Evolutionary conservation across 257 asterid genomes (phyloP).

Genomic region (Leonotis leonurus): DNA sequence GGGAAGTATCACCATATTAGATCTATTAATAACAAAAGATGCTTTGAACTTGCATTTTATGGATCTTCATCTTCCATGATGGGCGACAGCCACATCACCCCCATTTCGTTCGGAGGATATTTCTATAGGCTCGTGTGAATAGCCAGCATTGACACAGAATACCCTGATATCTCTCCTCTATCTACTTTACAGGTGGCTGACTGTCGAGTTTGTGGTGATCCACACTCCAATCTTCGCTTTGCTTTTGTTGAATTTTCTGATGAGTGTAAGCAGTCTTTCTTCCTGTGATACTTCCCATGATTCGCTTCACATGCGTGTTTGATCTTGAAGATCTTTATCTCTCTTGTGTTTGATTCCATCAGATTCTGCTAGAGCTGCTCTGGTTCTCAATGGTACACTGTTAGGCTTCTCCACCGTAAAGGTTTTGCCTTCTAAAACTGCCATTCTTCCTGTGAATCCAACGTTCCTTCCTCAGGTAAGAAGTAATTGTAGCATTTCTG

Average conservation of each 20-base stretch:
- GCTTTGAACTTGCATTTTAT: no score
- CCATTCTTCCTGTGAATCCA: slow-evolving; percentile 95
- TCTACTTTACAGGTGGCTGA: slow-evolving; percentile 63
- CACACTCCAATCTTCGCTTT: slow-evolving; percentile 94
- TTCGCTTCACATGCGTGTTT: neutral
- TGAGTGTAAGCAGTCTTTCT: slow-evolving; percentile 51
- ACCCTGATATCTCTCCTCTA: neutral
- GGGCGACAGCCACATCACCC: no score
- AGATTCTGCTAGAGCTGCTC: slow-evolving; percentile 82
- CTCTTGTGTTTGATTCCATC: slow-evolving; percentile 21
- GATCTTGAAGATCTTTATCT: slow-evolving; percentile 4
- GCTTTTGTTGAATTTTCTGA: slow-evolving; percentile 92
- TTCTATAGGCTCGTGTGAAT: no score
- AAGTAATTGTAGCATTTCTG: neutral
- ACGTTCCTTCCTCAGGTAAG: slow-evolving; percentile 90
- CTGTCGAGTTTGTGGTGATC: slow-evolving; percentile 96
- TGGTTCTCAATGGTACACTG: slow-evolving; percentile 53
- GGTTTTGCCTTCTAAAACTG: slow-evolving; percentile 95
- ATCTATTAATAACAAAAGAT: neutral
- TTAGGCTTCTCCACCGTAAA: slow-evolving; percentile 70
- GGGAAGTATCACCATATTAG: neutral
- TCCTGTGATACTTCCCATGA: neutral
- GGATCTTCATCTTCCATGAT: no score
- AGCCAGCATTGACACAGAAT: neutral
- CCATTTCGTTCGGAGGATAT: no score